Base-by-base conservation (phyloP, 2,329 filamentous ascomycete species). In the Paecilomyces fulvus region DNA sequence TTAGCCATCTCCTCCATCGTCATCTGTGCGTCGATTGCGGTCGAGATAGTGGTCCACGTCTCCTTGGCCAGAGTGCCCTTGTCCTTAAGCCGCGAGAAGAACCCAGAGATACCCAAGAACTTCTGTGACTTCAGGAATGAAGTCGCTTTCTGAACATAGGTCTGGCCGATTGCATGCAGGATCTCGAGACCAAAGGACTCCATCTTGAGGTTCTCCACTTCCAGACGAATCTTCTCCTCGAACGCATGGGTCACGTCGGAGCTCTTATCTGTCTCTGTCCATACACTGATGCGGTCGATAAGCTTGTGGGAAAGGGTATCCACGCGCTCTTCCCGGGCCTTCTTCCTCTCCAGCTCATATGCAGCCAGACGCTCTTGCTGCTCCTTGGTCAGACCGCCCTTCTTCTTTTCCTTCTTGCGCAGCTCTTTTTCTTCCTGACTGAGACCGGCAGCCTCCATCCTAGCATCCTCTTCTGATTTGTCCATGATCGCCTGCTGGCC, bases 1-100 rank as follows among this genome's bases (percentile, higher is more conserved):
- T 92, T 91, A 55, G 91, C 92, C 94, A 99, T 97, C 74, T 96
- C 92, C 78, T 99, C 92, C 85, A 99, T 96, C 58, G 92, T 96
- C 79, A 96, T 88, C 77, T 99, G 94, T 25, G 94, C 94, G 69
- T 96, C 92, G 62, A 99, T 95, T 43, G 94, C 94, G 53, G 90
- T 95, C 61, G 86, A 91, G 70, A 99, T 96, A 30, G 94, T 99
- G 69, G 89, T 92, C 94, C 94, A 99, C 1, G 94, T 97, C 69
- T 99, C 94, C 80, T 97, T 97, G 66, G 95, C 91, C 60, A 97
- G 82, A 2, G 88, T 94, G 59, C 92, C 92, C 83, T 97, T 97
- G 74, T 99, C 94, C 77, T 94, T 95, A 65, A 99, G 82, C 55
- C 91, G 84, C 57, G 86, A 90, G 75, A 96, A 95, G 81, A 99